A percentile compares a stretch with the other conserved stretches of the same genome.
These are phyloP conservation scores for Dacryopinax primogenitus DNA, from an alignment of 768 basidiomycete species.

Conservation along the genomic window DNA sequence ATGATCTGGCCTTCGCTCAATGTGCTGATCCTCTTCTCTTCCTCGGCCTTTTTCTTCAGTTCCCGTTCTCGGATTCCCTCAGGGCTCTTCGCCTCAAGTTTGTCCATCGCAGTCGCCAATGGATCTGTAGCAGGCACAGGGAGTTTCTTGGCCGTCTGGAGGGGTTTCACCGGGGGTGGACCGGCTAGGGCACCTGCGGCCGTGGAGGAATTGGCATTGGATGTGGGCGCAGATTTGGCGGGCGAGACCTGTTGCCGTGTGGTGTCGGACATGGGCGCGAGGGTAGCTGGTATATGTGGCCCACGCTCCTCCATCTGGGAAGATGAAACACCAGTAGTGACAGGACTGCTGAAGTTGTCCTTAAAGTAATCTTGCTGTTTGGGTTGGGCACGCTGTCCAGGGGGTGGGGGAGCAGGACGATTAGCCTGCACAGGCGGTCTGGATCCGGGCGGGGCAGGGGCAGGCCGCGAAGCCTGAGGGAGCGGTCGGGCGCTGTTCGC, in stretches of 20 bases:
- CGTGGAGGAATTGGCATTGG: slow-evolving; percentile 35
- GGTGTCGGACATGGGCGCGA: slow-evolving; percentile 20
- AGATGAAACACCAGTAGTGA: not conserved
- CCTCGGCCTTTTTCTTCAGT: slow-evolving; percentile 43
- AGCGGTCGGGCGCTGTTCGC: not conserved
- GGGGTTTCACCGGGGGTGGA: slow-evolving; percentile 55
- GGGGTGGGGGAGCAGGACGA: slow-evolving; percentile 58
- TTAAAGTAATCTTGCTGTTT: not conserved
- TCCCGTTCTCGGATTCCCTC: slow-evolving; percentile 9
- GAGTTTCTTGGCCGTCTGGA: slow-evolving; percentile 59
- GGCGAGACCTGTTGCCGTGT: slow-evolving; percentile 34
- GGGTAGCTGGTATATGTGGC: slow-evolving; percentile 15
- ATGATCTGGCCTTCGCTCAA: slow-evolving; percentile 98
- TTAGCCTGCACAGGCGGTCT: slow-evolving; percentile 39
- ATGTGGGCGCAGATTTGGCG: slow-evolving; percentile 36
- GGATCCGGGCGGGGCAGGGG: slow-evolving; percentile 23
- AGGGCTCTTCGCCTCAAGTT: slow-evolving; percentile 30
- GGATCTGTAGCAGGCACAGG: slow-evolving; percentile 25
- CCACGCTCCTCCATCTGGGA: slow-evolving; percentile 21
- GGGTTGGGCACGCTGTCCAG: slow-evolving; percentile 41
- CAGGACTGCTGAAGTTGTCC: not conserved
- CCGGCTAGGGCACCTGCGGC: slow-evolving; percentile 41
- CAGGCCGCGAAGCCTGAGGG: slow-evolving; percentile 26
- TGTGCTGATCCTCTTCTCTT: slow-evolving; percentile 80
- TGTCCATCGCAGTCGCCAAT: slow-evolving; percentile 57